phyloP scores from a whole-genome alignment of 306 rosid species.

The Sicyos edulis region DNA sequence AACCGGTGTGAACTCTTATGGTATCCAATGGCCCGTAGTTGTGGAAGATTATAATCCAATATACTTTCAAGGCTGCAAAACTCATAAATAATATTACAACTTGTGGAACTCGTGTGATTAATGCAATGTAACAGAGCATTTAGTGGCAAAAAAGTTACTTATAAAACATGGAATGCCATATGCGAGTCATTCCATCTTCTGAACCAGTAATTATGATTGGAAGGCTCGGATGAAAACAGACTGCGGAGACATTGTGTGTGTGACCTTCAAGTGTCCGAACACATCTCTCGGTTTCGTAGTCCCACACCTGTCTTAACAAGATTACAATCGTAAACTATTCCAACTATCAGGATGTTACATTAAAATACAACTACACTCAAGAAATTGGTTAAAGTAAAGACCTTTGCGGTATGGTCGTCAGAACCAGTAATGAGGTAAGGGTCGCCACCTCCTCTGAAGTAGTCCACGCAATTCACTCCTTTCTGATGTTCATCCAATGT shows the following conservation, averaged over 20 bases:
- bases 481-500: constrained; percentile 97
- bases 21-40: constrained; percentile 99
- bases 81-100: constrained; percentile 1
- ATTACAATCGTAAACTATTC: not conserved
- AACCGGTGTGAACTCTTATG: constrained; percentile 92
- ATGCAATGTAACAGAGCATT: not conserved
- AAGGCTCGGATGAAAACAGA: no score
- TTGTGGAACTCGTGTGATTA: not conserved
- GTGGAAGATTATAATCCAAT: constrained; percentile 85
- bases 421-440: constrained; percentile 96
- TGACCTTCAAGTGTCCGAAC: no score
- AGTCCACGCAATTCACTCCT: constrained; percentile 97
- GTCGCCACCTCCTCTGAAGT: constrained; percentile 97
- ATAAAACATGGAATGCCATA: constrained; percentile 95
- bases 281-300: no score
- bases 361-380: no score
- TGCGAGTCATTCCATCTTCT: constrained; percentile 99
- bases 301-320: constrained; percentile 33
- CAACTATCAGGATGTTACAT: not conserved
- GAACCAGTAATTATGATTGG: no score
- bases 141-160: constrained; percentile 45
- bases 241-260: no score
- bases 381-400: constrained; percentile 28
- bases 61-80: constrained; percentile 91
- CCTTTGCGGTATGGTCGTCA: constrained; percentile 99